These are phyloP conservation scores for Coemansia sp. DNA, from an alignment of 192 early-diverging fungal genomes.

Conservation along the genomic window DNA sequence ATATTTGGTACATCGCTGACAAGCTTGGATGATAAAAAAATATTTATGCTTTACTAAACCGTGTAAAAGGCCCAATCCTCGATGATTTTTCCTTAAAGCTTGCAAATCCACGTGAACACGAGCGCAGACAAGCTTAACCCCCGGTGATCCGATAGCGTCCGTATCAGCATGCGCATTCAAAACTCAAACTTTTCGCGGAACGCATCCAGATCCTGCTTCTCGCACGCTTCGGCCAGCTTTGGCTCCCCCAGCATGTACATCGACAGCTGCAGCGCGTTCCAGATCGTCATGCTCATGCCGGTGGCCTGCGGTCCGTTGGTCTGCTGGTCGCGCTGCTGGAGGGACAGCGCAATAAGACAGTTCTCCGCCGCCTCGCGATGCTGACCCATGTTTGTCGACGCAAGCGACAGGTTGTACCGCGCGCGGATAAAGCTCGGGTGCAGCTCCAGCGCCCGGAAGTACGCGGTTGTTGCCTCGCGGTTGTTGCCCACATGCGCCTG, in stretches of 20 bases:
- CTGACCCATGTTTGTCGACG: conserved; percentile 85
- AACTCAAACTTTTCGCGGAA: conserved; percentile 90
- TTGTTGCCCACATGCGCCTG: conserved; percentile 85
- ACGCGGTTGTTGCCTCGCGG: conserved; percentile 84
- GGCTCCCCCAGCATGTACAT: conserved; percentile 73
- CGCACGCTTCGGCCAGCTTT: conserved; percentile 82
- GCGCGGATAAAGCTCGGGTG: conserved; percentile 95
- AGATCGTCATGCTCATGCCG: conserved; percentile 75
- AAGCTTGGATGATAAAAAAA: background rate
- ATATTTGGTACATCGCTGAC: too few relatives aligned
- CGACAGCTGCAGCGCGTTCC: conserved; percentile 81
- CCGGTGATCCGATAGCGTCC: too few relatives aligned
- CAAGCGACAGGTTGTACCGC: conserved; percentile 93
- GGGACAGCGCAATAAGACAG: conserved; percentile 80
- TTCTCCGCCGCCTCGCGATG: conserved; percentile 92
- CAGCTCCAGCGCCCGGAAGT: conserved; percentile 90
- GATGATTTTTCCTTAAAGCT: background rate
- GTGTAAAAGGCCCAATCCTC: background rate
- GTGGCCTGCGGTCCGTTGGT: conserved; percentile 30
- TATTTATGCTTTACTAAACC: background rate
- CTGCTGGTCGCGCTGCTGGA: conserved; percentile 71
- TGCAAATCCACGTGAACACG: conserved; percentile 4
- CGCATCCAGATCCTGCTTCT: conserved; percentile 72
- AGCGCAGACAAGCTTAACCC: background rate
- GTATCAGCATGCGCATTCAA: conserved; percentile 25